These are phyloP conservation scores for Alnus glutinosa DNA, from an alignment of 306 rosid genomes.

Conservation along the genomic window DNA sequence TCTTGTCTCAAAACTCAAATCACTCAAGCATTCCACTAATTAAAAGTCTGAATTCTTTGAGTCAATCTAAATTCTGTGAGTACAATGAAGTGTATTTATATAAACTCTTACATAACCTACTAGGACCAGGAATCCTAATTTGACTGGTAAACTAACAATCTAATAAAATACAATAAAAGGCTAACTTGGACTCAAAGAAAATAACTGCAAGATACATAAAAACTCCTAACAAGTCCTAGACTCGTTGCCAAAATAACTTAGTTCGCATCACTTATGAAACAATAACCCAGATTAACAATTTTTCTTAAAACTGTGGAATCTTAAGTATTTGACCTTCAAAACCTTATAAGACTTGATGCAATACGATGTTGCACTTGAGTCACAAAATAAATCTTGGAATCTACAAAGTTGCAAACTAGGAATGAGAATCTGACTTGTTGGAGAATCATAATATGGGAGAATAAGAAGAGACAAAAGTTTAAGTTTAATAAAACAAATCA, in stretches of 20 bases:
- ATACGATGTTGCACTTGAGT: background rate
- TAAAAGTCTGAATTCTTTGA: background rate
- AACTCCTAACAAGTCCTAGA: too few species aligned
- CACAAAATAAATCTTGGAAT: background rate
- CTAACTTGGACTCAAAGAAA: too few species aligned
- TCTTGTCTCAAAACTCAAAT: background rate
- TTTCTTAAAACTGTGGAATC: too few species aligned
- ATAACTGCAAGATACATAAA: too few species aligned
- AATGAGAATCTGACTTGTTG: background rate
- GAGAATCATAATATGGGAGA: background rate
- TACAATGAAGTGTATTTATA: background rate
- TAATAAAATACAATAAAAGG: too few species aligned
- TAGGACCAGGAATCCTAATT: background rate
- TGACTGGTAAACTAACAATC: background rate
- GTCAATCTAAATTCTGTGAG: too few species aligned
- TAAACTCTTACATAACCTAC: background rate
- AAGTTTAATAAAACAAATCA: background rate
- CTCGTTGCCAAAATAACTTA: too few species aligned
- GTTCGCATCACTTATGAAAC: too few species aligned
- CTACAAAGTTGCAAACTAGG: background rate
- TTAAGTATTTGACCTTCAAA: too few species aligned
- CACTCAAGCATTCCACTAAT: background rate
- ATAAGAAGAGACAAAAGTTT: background rate
- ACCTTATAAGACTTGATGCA: too few species aligned
- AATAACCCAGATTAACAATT: too few species aligned